These are phyloP conservation scores for Terana coerulea DNA, from an alignment of 768 basidiomycete species.

Conservation along the genomic window DNA sequence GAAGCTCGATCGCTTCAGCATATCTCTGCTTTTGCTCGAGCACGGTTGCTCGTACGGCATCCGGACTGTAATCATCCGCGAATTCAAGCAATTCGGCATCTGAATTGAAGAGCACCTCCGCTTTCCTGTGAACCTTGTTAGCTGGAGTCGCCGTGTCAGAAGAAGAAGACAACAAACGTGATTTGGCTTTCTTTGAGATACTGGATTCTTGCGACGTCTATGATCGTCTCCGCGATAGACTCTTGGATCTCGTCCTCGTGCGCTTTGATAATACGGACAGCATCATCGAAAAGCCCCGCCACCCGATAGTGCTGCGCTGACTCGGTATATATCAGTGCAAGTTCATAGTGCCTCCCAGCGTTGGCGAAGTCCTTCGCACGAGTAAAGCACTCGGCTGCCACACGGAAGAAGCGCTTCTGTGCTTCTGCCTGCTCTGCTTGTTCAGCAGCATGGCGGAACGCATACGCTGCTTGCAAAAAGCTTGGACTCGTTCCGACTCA, in stretches of 20 bases:
- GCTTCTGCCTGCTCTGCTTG: constrained; percentile 7
- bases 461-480: background rate
- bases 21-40: constrained; percentile 38
- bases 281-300: constrained; percentile 47
- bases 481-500: background rate
- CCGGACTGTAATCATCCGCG: constrained; percentile 48
- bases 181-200: constrained; percentile 33
- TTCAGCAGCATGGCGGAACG: background rate
- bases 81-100: constrained; percentile 52
- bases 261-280: constrained; percentile 39
- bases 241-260: constrained; percentile 25
- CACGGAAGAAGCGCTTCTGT: background rate
- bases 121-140: constrained; percentile 33
- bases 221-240: constrained; percentile 37
- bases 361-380: constrained; percentile 23
- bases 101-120: constrained; percentile 41
- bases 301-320: constrained; percentile 46
- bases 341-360: constrained; percentile 43
- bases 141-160: background rate
- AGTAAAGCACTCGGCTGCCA: constrained; percentile 21
- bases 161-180: constrained; percentile 25
- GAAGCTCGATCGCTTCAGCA: constrained; percentile 50
- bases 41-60: constrained; percentile 43
- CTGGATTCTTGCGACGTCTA: constrained; percentile 12
- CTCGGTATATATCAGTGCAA: constrained; percentile 37